Percentiles rank a stretch among this genome's conserved stretches.
These are phyloP conservation scores for Globisporangium sylvaticum DNA, from an alignment of 352 stramenopile species.

Conservation along the genomic window DNA sequence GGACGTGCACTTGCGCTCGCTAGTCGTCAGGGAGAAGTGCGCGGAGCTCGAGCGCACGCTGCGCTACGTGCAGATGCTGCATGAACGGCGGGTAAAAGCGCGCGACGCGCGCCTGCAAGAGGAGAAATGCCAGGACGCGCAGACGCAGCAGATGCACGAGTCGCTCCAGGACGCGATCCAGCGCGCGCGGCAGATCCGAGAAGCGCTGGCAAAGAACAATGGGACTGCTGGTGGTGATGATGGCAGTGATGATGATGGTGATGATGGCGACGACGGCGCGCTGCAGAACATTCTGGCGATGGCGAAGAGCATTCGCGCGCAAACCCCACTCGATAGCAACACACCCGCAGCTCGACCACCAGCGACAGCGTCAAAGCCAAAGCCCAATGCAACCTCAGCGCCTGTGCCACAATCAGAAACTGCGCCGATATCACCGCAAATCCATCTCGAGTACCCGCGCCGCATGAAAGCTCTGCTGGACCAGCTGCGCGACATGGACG, in stretches of 20 bases:
- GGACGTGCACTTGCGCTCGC: conserved; percentile 36
- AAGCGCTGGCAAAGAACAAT: conserved; percentile 19
- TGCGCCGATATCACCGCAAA: neutral
- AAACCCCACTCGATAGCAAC: neutral
- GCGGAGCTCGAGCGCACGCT: conserved; percentile 32
- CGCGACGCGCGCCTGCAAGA: conserved; percentile 4
- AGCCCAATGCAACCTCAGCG: neutral
- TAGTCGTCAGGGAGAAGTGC: conserved; percentile 32
- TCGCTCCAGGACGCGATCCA: conserved; percentile 47
- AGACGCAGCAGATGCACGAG: conserved; percentile 30
- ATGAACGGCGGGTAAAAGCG: neutral
- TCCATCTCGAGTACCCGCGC: conserved; percentile 43
- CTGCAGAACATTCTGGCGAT: conserved; percentile 30
- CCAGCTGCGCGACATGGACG: conserved; percentile 27
- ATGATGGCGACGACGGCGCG: neutral
- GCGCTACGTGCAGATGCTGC: conserved; percentile 12
- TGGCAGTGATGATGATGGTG: neutral
- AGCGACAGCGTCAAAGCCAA: neutral
- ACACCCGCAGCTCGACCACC: neutral
- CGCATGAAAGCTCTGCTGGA: conserved; percentile 43
- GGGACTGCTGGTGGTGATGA: conserved; percentile 2
- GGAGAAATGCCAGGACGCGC: conserved; percentile 12
- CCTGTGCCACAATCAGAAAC: neutral
- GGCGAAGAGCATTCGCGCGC: conserved; percentile 23
- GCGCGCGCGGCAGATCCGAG: conserved; percentile 38